Base-by-base conservation (phyloP, 192 early-diverging fungal genomes). In the Rhizoclosmatium globosum region DNA sequence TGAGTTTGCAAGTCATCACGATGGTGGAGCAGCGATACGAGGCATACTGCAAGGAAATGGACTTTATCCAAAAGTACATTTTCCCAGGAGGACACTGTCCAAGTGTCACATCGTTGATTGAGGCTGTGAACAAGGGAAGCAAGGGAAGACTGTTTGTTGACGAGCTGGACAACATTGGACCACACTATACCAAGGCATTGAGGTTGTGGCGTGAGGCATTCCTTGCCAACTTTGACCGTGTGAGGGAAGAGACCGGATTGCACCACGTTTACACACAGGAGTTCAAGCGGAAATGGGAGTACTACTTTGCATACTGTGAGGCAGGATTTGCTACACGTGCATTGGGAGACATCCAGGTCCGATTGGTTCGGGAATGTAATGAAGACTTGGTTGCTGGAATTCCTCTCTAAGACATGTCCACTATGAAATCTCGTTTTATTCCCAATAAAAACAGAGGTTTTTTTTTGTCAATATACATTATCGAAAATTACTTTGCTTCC, bases 281-380 rank as follows among this genome's bases (percentile, higher is more conserved):
- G 62, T 94, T 94, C 74, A 86, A 85, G 74, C 86, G 92, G 71
- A 92, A 92, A 80, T 94, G 90, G 89, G 92, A 93, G 77, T 94
- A 88, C 81, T 94, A 94, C 82, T 94, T 94, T 86, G 90, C 92
- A 3, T 94, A 92, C 81, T 94, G 93, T 74, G 92, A 93, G 71
- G 92, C 89, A 41, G 93, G 92, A 0, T 94, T 93, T 81, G 87
- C 86, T 31, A 89, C 88, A 3, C 82, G 91, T n/a, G 89, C 89
- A 1, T 84, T 94, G 41, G 93, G 92, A 2, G 86, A 87, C 31
- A 57, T 87, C 0, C 90, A 91, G 72, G 74, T 92, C 6, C 84
- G 89, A 17, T 86, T 91, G 47, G 82, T 82, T 0, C 76, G 89
- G 58, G 84, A 61, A 48, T 71, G 64, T n/a, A 84, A 86, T 68